Percentiles rank a stretch among this genome's conserved stretches.
These are phyloP conservation scores for Aspergillus baeticus DNA, from an alignment of 495 filamentous ascomycete genomes.

Conservation along the genomic window DNA sequence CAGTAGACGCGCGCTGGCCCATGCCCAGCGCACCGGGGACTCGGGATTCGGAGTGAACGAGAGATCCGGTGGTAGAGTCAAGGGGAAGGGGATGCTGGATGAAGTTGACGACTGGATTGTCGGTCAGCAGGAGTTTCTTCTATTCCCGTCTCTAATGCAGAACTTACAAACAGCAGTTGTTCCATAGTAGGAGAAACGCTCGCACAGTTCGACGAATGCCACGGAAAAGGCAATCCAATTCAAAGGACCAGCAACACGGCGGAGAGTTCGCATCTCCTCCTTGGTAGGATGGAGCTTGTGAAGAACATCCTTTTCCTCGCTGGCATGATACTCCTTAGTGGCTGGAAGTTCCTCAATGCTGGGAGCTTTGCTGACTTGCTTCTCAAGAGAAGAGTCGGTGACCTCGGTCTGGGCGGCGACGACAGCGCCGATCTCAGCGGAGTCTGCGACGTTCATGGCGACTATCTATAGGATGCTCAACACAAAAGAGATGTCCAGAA, in stretches of 20 bases:
- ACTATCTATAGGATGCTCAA: neutral
- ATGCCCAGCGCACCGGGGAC: slow-evolving; percentile 61
- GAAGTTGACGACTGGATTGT: slow-evolving; percentile 55
- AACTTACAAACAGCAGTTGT: slow-evolving; percentile 66
- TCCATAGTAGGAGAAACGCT: slow-evolving; percentile 80
- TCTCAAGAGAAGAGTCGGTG: neutral
- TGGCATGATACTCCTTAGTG: slow-evolving; percentile 10
- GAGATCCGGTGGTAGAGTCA: slow-evolving; percentile 60
- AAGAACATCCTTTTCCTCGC: slow-evolving; percentile 20
- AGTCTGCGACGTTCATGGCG: slow-evolving; percentile 34
- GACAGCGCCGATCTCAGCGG: slow-evolving; percentile 28
- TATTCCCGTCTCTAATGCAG: too few species aligned
- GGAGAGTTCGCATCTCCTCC: slow-evolving; percentile 58
- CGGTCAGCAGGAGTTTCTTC: neutral
- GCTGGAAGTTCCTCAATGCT: slow-evolving; percentile 17
- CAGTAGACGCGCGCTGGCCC: slow-evolving; percentile 65
- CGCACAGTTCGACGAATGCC: slow-evolving; percentile 73
- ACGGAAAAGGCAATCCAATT: slow-evolving; percentile 66
- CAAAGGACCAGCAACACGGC: slow-evolving; percentile 63
- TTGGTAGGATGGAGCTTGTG: slow-evolving; percentile 49
- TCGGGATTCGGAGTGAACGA: slow-evolving; percentile 44
- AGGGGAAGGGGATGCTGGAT: slow-evolving; percentile 63
- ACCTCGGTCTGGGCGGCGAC: neutral
- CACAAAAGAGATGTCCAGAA: neutral
- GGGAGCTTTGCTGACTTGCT: neutral